Evolutionary conservation across 768 basidiomycete genomes (phyloP).

Genomic region (Rhizopogon rudus): DNA sequence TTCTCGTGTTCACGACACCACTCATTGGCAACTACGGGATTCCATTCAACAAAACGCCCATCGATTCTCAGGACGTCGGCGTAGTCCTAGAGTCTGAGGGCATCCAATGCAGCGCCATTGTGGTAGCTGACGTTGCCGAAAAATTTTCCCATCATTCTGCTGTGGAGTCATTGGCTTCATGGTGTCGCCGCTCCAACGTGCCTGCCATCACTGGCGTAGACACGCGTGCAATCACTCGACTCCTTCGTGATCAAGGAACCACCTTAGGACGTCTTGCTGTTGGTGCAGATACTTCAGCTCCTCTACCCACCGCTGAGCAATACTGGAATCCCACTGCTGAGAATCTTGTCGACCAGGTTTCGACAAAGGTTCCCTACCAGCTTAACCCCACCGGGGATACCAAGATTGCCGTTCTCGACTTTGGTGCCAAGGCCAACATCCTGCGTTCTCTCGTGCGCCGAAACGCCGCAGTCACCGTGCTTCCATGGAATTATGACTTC

Average conservation of each 20-base stretch:
- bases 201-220: conserved; percentile 97
- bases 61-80: conserved; percentile 74
- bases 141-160: conserved; percentile 93
- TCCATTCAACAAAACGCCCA: conserved; percentile 70
- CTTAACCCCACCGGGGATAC: conserved; percentile 86
- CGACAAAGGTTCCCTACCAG: conserved; percentile 77
- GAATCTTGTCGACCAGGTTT: conserved; percentile 92
- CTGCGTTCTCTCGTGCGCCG: conserved; percentile 88
- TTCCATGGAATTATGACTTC: conserved; percentile 98
- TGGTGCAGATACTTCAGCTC: conserved; percentile 61
- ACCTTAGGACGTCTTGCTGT: conserved; percentile 90
- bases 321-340: conserved; percentile 93
- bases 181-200: conserved; percentile 87
- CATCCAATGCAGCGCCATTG: conserved; percentile 88
- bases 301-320: conserved; percentile 58
- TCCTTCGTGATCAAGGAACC: conserved; percentile 95
- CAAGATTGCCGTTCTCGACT: conserved; percentile 94
- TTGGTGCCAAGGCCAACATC: conserved; percentile 98
- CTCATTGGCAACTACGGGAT: conserved; percentile 99
- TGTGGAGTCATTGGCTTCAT: conserved; percentile 86
- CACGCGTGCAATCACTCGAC: conserved; percentile 90
- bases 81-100: conserved; percentile 84
- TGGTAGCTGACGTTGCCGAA: conserved; percentile 93
- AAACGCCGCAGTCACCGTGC: conserved; percentile 87
- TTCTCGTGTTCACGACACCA: conserved; percentile 97